Evolutionary conservation across 495 filamentous ascomycete species (phyloP), one percentile per base, ranked within the genome.

Genomic region (Lindgomyces ingoldianus): DNA sequence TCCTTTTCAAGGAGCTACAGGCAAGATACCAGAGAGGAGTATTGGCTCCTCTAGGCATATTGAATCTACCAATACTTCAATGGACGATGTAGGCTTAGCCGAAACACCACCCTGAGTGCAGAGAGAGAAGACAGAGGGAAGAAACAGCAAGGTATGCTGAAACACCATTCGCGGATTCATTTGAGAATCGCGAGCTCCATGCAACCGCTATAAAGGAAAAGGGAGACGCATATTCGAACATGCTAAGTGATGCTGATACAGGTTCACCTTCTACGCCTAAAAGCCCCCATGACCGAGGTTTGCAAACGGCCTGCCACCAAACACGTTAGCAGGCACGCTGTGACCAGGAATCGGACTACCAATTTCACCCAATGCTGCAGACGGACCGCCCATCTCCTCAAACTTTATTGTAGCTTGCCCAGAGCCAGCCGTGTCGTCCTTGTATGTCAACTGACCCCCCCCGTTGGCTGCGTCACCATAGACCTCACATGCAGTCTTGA

Each of bases 401-500:
- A 70, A 70, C 29, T 67, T 66, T 47, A 70, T 60, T 0, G 63
- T 18, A 8, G 52, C 22, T 1, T 21, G 39, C n/a, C 54, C 51
- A 21, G 47, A 29, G 24, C 36, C 29, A 1, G 54, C 26, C 16
- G 44, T 19, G 22, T 21, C 14, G 10, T 64, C 62, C 25, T 64
- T 66, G 52, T 55, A 63, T 18, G 66, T 82, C 73, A 98, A 96
- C 44, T 81, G 87, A 19, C 94, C 94, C 54, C 94, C 94, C 54
- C 94, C 94, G 66, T 98, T 98, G 50, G 88, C 83, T 0, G 79
- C 71, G 69, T 90, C 95, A 60, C 94, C 94, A 72, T 94, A 88
- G 1, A 93, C 95, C 64, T 97, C 93, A 74, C 89, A 93, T 58
- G 96, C 90, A 49, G 91, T 88, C n/a, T 91, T 80, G 74, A 98